Evolutionary conservation across 139 green algal species (phyloP).

Genomic region (Nannochloris sp.): DNA sequence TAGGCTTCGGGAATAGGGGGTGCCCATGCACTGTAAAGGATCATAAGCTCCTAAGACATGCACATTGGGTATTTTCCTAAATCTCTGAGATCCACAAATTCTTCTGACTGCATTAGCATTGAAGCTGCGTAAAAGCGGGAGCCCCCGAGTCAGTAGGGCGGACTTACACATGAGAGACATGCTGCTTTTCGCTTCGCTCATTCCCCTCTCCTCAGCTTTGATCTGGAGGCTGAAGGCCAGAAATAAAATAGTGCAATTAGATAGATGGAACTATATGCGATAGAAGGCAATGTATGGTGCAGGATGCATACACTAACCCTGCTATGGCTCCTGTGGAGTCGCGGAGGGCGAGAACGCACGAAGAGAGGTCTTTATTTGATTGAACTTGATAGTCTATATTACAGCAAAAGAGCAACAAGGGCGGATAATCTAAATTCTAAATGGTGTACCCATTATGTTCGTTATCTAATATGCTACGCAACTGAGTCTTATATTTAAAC

Average conservation of each 20-base stretch:
- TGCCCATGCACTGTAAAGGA: no score
- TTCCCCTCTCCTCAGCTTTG: neutral
- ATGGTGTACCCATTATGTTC: conserved; percentile 35
- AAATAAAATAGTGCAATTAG: conserved; percentile 4
- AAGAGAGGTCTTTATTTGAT: no score
- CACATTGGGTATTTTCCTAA: no score
- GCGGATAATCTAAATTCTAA: no score
- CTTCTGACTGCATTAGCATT: neutral
- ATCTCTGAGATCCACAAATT: neutral
- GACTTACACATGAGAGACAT: neutral
- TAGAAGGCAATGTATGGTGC: no score
- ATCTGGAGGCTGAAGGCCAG: neutral
- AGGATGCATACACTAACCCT: no score
- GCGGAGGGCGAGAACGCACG: no score
- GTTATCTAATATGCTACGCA: conserved; percentile 22
- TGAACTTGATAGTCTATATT: no score
- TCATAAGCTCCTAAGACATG: no score
- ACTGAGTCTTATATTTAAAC: conserved; percentile 4
- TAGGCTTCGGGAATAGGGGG: neutral
- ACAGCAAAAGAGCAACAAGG: no score
- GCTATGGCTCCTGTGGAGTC: no score
- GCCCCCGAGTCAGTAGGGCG: neutral
- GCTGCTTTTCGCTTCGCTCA: neutral
- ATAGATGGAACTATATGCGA: no score
- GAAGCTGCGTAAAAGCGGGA: neutral